A percentile compares a stretch with the other conserved stretches of the same genome.
Conservation (phyloP, 768 basidiomycete species). For the Pisolithus orientalis region DNA sequence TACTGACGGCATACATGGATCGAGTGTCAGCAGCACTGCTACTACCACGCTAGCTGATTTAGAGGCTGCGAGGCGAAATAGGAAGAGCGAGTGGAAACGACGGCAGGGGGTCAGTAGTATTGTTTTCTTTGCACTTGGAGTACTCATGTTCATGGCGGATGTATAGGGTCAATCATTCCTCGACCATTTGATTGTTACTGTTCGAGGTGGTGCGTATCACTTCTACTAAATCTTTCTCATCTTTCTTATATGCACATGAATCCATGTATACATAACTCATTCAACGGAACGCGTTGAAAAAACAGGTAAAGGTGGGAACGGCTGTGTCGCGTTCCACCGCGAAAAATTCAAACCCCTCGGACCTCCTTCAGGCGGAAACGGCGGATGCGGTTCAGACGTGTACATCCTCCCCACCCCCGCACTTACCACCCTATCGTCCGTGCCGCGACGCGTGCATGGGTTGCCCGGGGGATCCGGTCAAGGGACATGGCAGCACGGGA, state of each 20-base stretch:
- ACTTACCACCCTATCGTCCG: conserved; percentile 69
- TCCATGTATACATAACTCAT: too few relatives aligned
- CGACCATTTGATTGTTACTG: conserved; percentile 74
- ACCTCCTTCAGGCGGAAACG: conserved; percentile 91
- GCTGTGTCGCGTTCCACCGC: conserved; percentile 89
- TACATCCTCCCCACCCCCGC: conserved; percentile 75
- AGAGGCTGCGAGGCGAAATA: conserved; percentile 23
- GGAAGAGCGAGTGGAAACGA: conserved; percentile 72
- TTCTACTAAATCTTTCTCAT: not conserved
- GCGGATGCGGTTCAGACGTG: conserved; percentile 83
- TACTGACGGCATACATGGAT: not conserved
- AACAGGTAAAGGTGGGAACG: conserved; percentile 80
- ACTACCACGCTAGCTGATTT: not conserved
- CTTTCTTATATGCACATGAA: too few relatives aligned
- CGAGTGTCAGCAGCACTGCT: not conserved
- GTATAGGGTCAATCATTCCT: conserved; percentile 70
- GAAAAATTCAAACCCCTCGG: conserved; percentile 81
- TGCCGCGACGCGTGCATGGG: conserved; percentile 64
- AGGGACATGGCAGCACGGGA: conserved; percentile 86
- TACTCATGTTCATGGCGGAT: not conserved
- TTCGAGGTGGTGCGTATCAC: conserved; percentile 57
- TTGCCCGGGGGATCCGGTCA: conserved; percentile 65
- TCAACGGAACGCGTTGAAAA: not conserved
- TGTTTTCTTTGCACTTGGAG: not conserved
- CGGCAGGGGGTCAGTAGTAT: conserved; percentile 50